phyloP scores from a whole-genome alignment of 805 yeast genomes.

The Kodamaea leandrae region DNA sequence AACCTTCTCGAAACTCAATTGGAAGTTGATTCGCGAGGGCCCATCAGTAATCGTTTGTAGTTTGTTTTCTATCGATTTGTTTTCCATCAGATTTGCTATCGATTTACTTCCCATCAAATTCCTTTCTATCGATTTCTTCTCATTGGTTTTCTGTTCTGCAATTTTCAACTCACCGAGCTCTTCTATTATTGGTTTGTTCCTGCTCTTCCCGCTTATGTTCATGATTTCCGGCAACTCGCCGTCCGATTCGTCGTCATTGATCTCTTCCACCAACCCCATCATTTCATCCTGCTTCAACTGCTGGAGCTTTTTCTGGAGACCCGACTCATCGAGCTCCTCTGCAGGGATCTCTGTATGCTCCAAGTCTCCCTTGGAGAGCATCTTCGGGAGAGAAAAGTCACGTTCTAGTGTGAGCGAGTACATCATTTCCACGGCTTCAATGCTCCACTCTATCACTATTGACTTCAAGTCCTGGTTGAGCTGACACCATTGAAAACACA shows the following conservation, averaged over 20 bases:
- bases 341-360: conserved; percentile 44
- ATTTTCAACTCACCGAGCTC: conserved; percentile 38
- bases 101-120: background rate
- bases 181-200: conserved; percentile 49
- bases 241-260: conserved; percentile 16
- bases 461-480: conserved; percentile 56
- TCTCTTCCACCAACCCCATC: conserved; percentile 43
- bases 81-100: too few species aligned
- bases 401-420: conserved; percentile 53
- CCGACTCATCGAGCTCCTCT: conserved; percentile 40
- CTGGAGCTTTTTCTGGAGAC: conserved; percentile 35
- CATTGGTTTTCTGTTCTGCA: background rate
- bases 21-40: conserved; percentile 1
- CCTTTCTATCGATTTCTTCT: background rate
- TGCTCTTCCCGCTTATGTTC: conserved; percentile 21
- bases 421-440: conserved; percentile 71
- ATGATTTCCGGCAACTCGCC: conserved; percentile 28
- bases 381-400: conserved; percentile 65
- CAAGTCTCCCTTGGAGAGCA: conserved; percentile 66
- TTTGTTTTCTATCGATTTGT: background rate
- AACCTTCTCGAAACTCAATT: conserved; percentile 5
- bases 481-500: conserved; percentile 60
- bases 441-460: conserved; percentile 77
- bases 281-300: conserved; percentile 42
- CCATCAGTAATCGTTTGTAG: background rate